Evolutionary conservation across 1,139 yeast species (phyloP), one percentile per base, ranked within the genome.

Genomic region (Hyphopichia burtonii): DNA sequence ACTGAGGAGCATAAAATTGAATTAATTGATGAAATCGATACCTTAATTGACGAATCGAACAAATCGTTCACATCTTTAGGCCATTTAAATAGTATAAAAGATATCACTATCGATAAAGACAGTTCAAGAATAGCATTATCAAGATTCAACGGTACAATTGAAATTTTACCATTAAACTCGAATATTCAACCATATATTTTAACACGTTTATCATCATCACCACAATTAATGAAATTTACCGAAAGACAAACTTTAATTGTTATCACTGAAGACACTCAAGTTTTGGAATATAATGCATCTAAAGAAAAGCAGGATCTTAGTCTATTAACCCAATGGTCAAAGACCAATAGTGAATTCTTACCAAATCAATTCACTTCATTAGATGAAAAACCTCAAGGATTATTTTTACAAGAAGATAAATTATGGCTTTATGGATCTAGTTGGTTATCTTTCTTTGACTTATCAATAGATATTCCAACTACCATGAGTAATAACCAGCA

Each of bases 351-450:
- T 18, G 94, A 86, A 43, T 72, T 78, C 42, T 65, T 91, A 48
- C 97, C 98, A 4, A 70, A 69, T 34, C 82, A 82, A 49, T 81
- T 86, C 48, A 61, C 75, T 27, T 63, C 72, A 7, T 68, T 80
- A 44, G 80, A 76, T 25, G 94, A 86, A 48, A 83, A 84, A 53
- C 86, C 96, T 43, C 75, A 80, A 49, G 96, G 96, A 8, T 63
- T 86, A 22, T 88, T 86, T 55, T 56, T 67, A 2, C 68, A 75
- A 40, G 54, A 46, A 11, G 54, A 51, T 2, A 64, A 59, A 43
- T 68, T 86, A 22, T 91, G 97, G 97, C 63, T 90, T 17, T 90
- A 87, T 78, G 96, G 97, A 2, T 75, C 87, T n/a, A 78, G 79
- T 40, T 93, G 96, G 96, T 58, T 91, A 17, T 78, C 86, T 8